Base-by-base conservation (phyloP, 169 alveolate genomes). In the Plasmodium coatneyi region DNA sequence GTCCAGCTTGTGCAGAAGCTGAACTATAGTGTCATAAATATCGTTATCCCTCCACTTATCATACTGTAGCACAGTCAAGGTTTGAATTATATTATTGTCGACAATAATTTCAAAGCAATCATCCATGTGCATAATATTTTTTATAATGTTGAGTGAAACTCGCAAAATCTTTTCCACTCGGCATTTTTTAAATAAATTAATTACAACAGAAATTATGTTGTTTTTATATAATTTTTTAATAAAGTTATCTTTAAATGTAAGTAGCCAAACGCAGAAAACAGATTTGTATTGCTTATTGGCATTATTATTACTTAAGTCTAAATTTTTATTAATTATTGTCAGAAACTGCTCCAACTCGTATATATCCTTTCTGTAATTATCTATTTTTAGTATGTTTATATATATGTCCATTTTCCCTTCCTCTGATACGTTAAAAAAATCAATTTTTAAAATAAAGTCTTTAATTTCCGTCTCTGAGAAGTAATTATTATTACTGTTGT, bases 1-100 rank as follows among this genome's bases (percentile, higher is more conserved):
- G 60, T 97, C 98, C 41, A 97, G 92, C 70, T 87, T 93, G 72
- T 94, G 95, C 81, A 93, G 96, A 28, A 96, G 97, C 87, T 95
- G 97, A 41, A 95, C 95, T 28, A 97, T 95, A 82, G 95, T 96
- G 71, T 96, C 98, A 91, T 97, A 97, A 19, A 97, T 95, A 56
- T 97, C 98, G 81, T 92, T 95, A 56, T 97, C 98, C 34, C 96
- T 87, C 98, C 98, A 97, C 54, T 97, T 97, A 90, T 97, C 98
- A 93, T 97, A 97, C 84, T 95, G 97, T 60, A 97, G 87, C 46
- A 97, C 96, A 25, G 98, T 96, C 49, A 97, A 52, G 10, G 97
- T 96, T 89, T 96, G 97, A 41, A 92, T 95, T 14, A 97, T 92
- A 81, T 97, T 96, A 80, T 95, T 95, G 71, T 97, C 98, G 6